Evolutionary conservation across 176 grass and related monocot genomes (phyloP).

Genomic region (Typha latifolia): DNA sequence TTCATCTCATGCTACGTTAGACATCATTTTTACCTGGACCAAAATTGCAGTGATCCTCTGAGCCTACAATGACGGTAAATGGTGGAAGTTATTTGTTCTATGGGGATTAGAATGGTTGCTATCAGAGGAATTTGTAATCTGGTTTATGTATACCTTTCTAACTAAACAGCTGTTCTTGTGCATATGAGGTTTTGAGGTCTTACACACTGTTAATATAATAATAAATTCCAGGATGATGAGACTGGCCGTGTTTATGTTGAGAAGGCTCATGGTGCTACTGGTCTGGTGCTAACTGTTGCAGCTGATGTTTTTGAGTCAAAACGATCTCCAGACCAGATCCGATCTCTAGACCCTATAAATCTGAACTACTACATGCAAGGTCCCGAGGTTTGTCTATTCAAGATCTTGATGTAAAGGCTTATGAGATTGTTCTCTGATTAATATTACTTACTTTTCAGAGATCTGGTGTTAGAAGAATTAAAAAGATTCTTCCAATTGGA

Average conservation of each 20-base stretch:
- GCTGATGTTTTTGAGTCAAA: conserved; percentile 96
- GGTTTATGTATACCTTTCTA: conserved; percentile 3
- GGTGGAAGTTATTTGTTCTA: background rate
- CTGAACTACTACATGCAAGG: conserved; percentile 99
- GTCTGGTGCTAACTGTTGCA: conserved; percentile 78
- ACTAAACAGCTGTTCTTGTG: background rate
- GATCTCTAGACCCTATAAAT: no score
- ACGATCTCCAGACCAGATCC: conserved; percentile 72
- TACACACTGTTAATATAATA: conserved; percentile 18
- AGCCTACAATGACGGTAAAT: background rate
- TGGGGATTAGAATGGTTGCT: background rate
- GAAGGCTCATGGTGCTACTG: conserved; percentile 69
- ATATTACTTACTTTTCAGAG: conserved; percentile 53
- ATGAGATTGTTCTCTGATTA: conserved; percentile 13
- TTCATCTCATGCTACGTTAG: background rate
- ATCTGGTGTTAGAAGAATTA: conserved; percentile 83
- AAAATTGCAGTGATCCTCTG: no score
- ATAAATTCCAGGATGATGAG: conserved; percentile 69
- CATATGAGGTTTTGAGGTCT: conserved; percentile 3
- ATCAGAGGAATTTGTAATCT: background rate
- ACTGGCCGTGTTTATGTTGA: conserved; percentile 68
- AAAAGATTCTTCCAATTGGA: conserved; percentile 91
- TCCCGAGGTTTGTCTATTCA: conserved; percentile 61
- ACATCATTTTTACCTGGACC: background rate
- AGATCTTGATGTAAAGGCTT: conserved; percentile 9